phyloP scores from a whole-genome alignment of 129 eudicot species.

The Pseudognaphalium luteoalbum region DNA sequence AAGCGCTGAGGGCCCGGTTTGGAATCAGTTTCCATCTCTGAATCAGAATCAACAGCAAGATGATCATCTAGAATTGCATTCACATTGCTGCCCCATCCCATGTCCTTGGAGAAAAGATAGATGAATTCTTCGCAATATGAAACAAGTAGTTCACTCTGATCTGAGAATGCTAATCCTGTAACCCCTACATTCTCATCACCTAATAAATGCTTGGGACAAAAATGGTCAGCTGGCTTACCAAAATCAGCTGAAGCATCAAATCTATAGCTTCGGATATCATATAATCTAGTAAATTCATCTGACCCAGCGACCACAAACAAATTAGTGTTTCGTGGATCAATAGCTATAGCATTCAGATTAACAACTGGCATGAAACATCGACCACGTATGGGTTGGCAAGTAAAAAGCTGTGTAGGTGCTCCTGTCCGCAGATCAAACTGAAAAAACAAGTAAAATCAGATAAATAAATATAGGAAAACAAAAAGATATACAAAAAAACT shows the following conservation, averaged over 20 bases:
- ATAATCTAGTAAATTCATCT: not conserved
- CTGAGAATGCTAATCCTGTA: not conserved
- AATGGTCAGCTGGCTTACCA: not conserved
- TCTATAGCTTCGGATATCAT: not conserved
- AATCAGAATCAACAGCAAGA: not conserved
- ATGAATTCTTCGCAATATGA: not conserved
- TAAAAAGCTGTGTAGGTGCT: not conserved
- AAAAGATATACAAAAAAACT: not conserved
- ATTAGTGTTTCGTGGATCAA: not conserved
- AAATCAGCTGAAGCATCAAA: not conserved
- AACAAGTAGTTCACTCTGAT: not conserved
- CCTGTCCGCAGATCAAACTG: slow-evolving; percentile 1
- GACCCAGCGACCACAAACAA: not conserved
- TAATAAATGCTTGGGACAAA: not conserved
- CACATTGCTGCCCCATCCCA: not conserved
- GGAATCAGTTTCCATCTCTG: not conserved
- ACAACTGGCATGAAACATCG: not conserved
- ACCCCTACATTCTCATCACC: not conserved
- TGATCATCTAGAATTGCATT: not conserved
- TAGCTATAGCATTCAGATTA: not conserved
- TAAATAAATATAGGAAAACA: not conserved
- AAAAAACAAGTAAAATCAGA: not conserved
- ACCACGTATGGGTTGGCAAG: not conserved
- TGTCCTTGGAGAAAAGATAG: not conserved
- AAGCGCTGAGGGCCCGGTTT: not conserved